These are phyloP conservation scores for Colletotrichum lentis DNA, from an alignment of 2,329 filamentous ascomycete species.

Conservation along the genomic window DNA sequence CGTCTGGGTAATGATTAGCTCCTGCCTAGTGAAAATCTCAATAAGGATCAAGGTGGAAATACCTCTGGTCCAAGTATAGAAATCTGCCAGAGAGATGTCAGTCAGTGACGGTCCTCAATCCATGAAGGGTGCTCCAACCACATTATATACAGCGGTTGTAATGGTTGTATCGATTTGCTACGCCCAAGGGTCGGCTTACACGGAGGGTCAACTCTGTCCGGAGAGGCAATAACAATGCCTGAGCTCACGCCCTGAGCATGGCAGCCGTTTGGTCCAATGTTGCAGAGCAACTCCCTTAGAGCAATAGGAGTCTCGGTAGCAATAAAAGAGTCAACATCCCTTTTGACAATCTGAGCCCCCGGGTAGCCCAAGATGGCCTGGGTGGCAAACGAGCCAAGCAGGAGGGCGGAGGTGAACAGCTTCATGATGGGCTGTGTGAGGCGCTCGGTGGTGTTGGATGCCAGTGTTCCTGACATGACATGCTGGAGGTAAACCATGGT, in stretches of 20 bases:
- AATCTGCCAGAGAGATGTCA: conserved; percentile 60
- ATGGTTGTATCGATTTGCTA: background rate
- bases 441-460: conserved; percentile 33
- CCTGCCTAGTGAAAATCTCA: background rate
- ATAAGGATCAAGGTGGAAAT: background rate
- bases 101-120: conserved; percentile 30
- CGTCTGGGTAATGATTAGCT: conserved; percentile 54
- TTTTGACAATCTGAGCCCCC: conserved; percentile 53
- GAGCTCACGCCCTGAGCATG: conserved; percentile 56
- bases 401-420: conserved; percentile 57
- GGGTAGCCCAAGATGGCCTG: conserved; percentile 61
- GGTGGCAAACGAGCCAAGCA: conserved; percentile 61
- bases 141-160: too few relatives aligned
- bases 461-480: conserved; percentile 25
- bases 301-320: conserved; percentile 61
- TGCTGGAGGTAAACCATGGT: conserved; percentile 36
- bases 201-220: conserved; percentile 61
- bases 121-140: background rate
- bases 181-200: conserved; percentile 53
- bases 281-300: conserved; percentile 62
- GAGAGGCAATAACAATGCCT: conserved; percentile 66
- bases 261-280: conserved; percentile 65
- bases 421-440: conserved; percentile 57
- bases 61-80: conserved; percentile 76
- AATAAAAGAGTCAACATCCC: conserved; percentile 63